A percentile compares a stretch with the other conserved stretches of the same genome.
Evolutionary conservation across 2,329 filamentous ascomycete genomes (phyloP).

Genomic region (Elsinoe perseae): DNA sequence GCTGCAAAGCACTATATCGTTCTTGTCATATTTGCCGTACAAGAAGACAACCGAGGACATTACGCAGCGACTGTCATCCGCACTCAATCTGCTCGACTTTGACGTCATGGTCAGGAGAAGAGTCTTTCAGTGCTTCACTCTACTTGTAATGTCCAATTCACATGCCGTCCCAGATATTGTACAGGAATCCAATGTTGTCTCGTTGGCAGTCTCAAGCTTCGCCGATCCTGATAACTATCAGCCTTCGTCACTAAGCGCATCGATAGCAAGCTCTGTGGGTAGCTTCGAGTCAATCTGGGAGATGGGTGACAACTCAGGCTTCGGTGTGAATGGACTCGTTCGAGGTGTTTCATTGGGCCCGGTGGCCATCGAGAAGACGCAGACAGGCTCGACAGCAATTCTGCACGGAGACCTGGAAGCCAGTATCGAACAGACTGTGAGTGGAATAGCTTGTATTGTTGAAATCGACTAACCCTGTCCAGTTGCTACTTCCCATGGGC

Average conservation of each 20-base stretch:
- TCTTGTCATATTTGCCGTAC: constrained; percentile 72
- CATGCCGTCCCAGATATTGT: constrained; percentile 77
- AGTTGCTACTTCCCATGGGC: constrained; percentile 58
- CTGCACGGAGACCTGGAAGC: constrained; percentile 53
- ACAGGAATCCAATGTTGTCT: constrained; percentile 83
- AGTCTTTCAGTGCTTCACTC: constrained; percentile 90
- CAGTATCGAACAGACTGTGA: constrained; percentile 50
- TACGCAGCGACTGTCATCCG: constrained; percentile 71
- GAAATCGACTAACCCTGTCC: not conserved
- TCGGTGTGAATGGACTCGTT: constrained; percentile 82
- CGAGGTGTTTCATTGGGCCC: constrained; percentile 65
- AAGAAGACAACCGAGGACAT: constrained; percentile 85
- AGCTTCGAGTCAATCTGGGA: constrained; percentile 95
- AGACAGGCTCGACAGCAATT: constrained; percentile 24
- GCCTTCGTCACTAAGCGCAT: constrained; percentile 75
- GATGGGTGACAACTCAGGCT: constrained; percentile 85
- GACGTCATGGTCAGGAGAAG: constrained; percentile 88
- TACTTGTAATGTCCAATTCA: constrained; percentile 81
- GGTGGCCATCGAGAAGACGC: constrained; percentile 53
- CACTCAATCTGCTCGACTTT: constrained; percentile 80
- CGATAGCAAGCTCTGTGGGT: constrained; percentile 82
- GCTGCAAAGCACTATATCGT: constrained; percentile 89
- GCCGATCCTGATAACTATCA: constrained; percentile 86
- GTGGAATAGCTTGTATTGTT: not conserved
- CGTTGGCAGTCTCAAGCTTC: constrained; percentile 82